Evolutionary conservation across 108 stramenopile genomes (phyloP).

Genomic region (Conticribra guillardii): DNA sequence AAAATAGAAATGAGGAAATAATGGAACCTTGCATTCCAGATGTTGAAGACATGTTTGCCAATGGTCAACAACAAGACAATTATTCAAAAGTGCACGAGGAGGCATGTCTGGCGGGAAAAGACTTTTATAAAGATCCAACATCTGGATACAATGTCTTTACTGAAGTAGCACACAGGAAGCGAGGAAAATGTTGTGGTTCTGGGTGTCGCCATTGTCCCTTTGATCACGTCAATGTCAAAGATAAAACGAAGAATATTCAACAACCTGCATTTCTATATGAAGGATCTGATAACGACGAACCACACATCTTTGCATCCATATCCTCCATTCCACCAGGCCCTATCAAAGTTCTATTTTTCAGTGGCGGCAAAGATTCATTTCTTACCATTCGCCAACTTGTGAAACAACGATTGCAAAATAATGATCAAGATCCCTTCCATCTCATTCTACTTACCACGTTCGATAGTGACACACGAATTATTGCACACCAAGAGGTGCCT

Average conservation of each 20-base stretch:
- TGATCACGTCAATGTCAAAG: constrained; percentile 77
- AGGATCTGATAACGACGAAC: constrained; percentile 6
- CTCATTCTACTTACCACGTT: constrained; percentile 89
- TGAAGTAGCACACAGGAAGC: constrained; percentile 70
- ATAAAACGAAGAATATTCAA: constrained; percentile 64
- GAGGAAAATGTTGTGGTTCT: constrained; percentile 92
- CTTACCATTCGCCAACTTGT: constrained; percentile 81
- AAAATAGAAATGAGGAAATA: neutral
- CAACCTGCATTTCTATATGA: constrained; percentile 77
- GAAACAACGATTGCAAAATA: constrained; percentile 20
- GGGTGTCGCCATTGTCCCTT: constrained; percentile 94
- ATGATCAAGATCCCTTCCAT: constrained; percentile 43
- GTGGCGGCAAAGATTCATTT: constrained; percentile 94
- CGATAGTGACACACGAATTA: constrained; percentile 74
- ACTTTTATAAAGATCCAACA: constrained; percentile 77
- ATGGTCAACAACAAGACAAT: constrained; percentile 14
- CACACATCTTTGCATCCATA: constrained; percentile 17
- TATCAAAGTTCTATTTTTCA: constrained; percentile 83
- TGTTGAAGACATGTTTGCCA: constrained; percentile 33
- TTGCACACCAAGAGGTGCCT: constrained; percentile 87
- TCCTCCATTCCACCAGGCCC: constrained; percentile 36
- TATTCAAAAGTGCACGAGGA: constrained; percentile 59
- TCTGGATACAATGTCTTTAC: constrained; percentile 94
- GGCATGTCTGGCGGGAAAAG: constrained; percentile 55
- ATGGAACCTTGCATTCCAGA: constrained; percentile 15